phyloP scores from a whole-genome alignment of 108 stramenopile species.

The Pseudonitzschia delicatissima region DNA sequence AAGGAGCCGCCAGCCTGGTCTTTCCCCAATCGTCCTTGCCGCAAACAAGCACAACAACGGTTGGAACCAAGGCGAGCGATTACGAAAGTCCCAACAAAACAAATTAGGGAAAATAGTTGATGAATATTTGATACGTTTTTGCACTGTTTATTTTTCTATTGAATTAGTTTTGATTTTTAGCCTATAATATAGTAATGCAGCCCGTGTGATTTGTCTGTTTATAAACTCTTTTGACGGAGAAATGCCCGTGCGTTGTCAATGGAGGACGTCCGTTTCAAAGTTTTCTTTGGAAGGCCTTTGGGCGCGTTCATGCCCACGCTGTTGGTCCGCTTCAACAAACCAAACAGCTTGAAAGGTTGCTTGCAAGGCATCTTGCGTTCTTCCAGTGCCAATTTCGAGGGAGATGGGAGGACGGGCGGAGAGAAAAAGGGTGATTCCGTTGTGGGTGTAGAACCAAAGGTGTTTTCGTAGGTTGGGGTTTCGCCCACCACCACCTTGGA shows the following conservation, averaged over 20 bases:
- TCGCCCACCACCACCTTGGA: not conserved
- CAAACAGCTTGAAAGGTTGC: slow-evolving; percentile 16
- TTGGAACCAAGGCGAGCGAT: slow-evolving; percentile 25
- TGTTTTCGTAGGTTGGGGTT: slow-evolving; percentile 4
- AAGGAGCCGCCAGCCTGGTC: slow-evolving; percentile 61
- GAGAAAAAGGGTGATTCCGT: not conserved
- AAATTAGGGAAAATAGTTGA: no score
- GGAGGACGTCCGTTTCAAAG: not conserved
- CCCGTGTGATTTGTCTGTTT: no score
- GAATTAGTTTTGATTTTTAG: no score
- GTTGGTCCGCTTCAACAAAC: slow-evolving; percentile 2
- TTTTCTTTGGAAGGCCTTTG: not conserved
- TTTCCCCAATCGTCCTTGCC: slow-evolving; percentile 8
- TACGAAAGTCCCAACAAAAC: slow-evolving; percentile 16
- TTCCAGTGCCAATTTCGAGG: not conserved
- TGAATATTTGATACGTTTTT: no score
- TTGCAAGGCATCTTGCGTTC: not conserved
- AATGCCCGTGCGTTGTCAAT: not conserved
- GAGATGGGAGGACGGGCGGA: not conserved
- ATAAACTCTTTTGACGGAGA: not conserved
- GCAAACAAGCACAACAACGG: not conserved
- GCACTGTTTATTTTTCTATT: no score
- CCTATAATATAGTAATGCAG: no score
- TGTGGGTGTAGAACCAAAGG: not conserved
- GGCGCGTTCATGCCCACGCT: not conserved